These are phyloP conservation scores for Parafenestella ontariensis DNA, from an alignment of 2,329 filamentous ascomycete species.

Conservation along the genomic window DNA sequence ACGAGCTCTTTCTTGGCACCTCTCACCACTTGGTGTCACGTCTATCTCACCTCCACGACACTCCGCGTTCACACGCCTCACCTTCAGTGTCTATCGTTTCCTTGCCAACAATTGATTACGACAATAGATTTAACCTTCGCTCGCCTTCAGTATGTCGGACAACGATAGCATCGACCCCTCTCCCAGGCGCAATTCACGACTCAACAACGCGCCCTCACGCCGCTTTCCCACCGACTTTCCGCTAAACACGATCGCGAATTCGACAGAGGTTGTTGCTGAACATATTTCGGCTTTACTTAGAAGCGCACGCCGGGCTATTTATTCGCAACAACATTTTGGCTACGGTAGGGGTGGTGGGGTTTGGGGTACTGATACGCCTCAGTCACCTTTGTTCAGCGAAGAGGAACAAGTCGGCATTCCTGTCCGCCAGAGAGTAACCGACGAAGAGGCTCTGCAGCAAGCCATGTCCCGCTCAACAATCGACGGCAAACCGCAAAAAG, in stretches of 20 bases:
- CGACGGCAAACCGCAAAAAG: neutral
- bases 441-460: neutral
- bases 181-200: neutral
- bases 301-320: neutral
- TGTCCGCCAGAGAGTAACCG: neutral
- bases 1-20: constrained; percentile 6
- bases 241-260: neutral
- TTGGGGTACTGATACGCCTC: neutral
- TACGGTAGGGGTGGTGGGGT: neutral
- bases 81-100: constrained; percentile 5
- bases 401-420: neutral
- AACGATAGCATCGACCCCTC: neutral
- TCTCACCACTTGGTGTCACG: neutral
- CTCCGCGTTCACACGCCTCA: neutral
- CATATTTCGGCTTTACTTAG: too few species aligned
- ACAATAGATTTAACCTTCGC: constrained; percentile 7
- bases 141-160: constrained; percentile 15
- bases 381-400: neutral
- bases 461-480: neutral
- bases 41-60: neutral
- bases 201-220: neutral
- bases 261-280: too few species aligned
- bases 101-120: constrained; percentile 1
- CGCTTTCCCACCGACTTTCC: neutral
- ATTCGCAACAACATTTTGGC: neutral